Base-by-base conservation (phyloP, 305 asterid species). In the Fraxinus angustifolia region DNA sequence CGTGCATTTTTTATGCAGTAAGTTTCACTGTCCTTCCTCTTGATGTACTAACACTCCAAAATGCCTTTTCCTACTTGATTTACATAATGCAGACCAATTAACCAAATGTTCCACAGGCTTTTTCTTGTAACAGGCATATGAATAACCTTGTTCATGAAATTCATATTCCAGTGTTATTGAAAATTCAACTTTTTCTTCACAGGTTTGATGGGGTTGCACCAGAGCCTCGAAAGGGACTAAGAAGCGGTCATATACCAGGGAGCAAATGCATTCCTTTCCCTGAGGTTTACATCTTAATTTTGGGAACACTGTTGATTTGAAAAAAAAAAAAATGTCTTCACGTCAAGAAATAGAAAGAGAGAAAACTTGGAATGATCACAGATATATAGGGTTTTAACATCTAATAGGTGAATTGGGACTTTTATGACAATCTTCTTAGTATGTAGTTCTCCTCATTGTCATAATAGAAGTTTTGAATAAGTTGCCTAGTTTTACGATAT, bases 191-290 rank as follows among this genome's bases (percentile, higher is more conserved):
- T 83, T 65, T 71, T 28, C 42, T 48, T 62, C 21, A 68, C 84
- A 96, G 99, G 83, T 96, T 92, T 87, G 97, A 93, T 82, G 99
- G 99, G 67, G 90, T 76, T 83, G 98, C 97, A 80, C 94, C 96
- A 40, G 99, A 95, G 91, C 99, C 99, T 83, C 92, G 98, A 21
- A 91, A 95, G 81, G 99, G 98, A 87, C 86, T 95, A 84, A 89
- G 94, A 87, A 85, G 98, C 82, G 99, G 99, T 45, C 97, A 92
- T 84, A 91, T 93, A 73, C 98, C 99, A 2, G 92, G 97, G 30
- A 95, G 99, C 93, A 95, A 93, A 86, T 95, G 99, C 76, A 40
- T 95, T 78, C 98, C 98, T 35, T 95, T 95, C 82, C 42, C 92
- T 26, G 91, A 95, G 97, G 98, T 53, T 12, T 34, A 53, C 26